Evolutionary conservation across 805 yeast genomes (phyloP), one percentile per base, ranked within the genome.

Genomic region (Yarrowia deformans): DNA sequence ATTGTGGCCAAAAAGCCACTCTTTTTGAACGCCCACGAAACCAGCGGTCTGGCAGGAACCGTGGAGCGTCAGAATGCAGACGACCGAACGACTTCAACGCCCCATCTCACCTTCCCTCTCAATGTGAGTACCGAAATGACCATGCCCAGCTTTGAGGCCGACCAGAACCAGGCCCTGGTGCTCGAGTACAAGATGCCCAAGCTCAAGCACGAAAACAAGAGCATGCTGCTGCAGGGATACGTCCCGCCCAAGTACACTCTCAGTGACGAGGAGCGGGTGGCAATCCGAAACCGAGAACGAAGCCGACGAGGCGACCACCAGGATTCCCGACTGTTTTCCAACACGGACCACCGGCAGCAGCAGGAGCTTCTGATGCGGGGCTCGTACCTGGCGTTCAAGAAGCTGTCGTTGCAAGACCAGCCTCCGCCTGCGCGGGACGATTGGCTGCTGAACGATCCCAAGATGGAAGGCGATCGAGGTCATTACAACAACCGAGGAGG

Each of bases 171-270:
- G 45, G 80, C 81, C 37, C 79, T 86, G 12, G 35, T 45, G 19
- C 56, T 63, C 2, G 81, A 81, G 60, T 94, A 89, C 74, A 75
- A 81, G 54, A 84, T 88, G 84, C 94, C 97, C 3, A 79, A 82
- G 1, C 81, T 84, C 70, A 81, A 80, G 46, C 82, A 79, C 14
- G 72, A 69, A 2, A 89, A 92, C 40, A 95, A 94, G 76, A 89
- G 97, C 1, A 90, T 95, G 90, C 81, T 94, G 29, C 78, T 94
- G 72, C 90, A 88, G 56, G 98, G 98, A 0, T 91, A 82, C 75
- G 86, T 87, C 70, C 84, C 92, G 6, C 89, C 87, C 70, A 79
- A 80, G 43, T 82, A 83, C 19, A 88, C 88, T 8, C 80, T 94
- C 56, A 86, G 87, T 5, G 85, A 84, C 48, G 89, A 88, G 60